These are phyloP conservation scores for Sphagnurus paluster DNA, from an alignment of 1,284 basidiomycete species.

Conservation along the genomic window DNA sequence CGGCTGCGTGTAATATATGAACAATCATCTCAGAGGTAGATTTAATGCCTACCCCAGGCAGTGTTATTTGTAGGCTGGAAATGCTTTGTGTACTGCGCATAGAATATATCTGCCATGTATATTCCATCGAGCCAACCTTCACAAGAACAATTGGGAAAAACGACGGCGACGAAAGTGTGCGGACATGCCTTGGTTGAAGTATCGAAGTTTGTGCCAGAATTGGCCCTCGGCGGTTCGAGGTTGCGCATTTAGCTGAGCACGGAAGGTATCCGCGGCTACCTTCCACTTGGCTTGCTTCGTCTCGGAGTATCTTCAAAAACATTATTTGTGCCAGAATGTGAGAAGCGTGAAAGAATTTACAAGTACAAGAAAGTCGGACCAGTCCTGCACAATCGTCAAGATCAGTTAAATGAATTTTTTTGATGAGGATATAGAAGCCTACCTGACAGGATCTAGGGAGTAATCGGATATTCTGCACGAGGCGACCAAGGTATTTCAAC, in stretches of 20 bases:
- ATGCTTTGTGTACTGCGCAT: conserved; percentile 38
- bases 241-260: conserved; percentile 36
- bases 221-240: conserved; percentile 42
- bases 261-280: conserved; percentile 35
- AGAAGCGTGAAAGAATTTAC: conserved; percentile 18
- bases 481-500: background rate
- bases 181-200: conserved; percentile 39
- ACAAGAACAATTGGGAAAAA: background rate
- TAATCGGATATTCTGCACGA: conserved; percentile 25
- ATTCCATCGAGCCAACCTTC: conserved; percentile 46
- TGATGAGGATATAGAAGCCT: background rate
- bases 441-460: conserved; percentile 37
- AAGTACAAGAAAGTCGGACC: conserved; percentile 40
- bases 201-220: conserved; percentile 43
- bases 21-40: background rate
- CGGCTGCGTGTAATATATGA: conserved; percentile 24
- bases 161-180: background rate
- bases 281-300: conserved; percentile 39
- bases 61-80: conserved; percentile 39
- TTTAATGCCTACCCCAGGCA: conserved; percentile 36
- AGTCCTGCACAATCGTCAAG: conserved; percentile 24
- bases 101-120: conserved; percentile 49
- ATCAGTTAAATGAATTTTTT: background rate
- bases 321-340: background rate
- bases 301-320: conserved; percentile 27